phyloP scores from a whole-genome alignment of 2,329 filamentous ascomycete species.

The Aspergillus tubingensis region DNA sequence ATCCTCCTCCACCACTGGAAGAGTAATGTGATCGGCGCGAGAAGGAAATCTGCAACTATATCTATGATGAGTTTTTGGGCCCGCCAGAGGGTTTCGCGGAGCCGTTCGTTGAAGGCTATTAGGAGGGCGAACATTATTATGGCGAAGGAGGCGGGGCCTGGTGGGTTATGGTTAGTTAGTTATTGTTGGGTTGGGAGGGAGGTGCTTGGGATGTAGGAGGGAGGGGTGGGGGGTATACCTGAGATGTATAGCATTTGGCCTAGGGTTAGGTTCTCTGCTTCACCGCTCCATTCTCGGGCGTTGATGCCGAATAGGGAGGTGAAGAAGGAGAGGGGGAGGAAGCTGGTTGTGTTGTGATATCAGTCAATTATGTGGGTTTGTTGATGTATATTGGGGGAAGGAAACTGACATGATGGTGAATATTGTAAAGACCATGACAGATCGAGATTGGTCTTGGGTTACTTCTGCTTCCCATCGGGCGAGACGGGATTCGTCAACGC shows the following conservation, averaged over 20 bases:
- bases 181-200: neutral
- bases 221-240: slow-evolving; percentile 19
- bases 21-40: slow-evolving; percentile 19
- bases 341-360: slow-evolving; percentile 33
- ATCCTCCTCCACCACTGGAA: neutral
- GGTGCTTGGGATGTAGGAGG: neutral
- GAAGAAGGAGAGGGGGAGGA: slow-evolving; percentile 66
- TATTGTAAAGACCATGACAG: slow-evolving; percentile 60
- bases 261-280: slow-evolving; percentile 40
- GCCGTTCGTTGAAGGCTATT: slow-evolving; percentile 53
- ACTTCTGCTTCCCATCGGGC: slow-evolving; percentile 64
- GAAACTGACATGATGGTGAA: slow-evolving; percentile 60
- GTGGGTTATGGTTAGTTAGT: too few relatives aligned
- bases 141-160: slow-evolving; percentile 49
- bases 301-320: slow-evolving; percentile 68
- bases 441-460: slow-evolving; percentile 62
- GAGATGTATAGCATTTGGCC: slow-evolving; percentile 31
- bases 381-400: neutral
- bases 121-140: slow-evolving; percentile 57
- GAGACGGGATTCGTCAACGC: slow-evolving; percentile 66
- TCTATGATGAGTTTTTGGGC: slow-evolving; percentile 26
- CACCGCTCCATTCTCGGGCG: slow-evolving; percentile 60
- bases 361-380: neutral
- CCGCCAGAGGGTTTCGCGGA: slow-evolving; percentile 29
- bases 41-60: slow-evolving; percentile 26